A percentile compares a stretch with the other conserved stretches of the same genome.
Evolutionary conservation across 192 early-diverging fungal genomes (phyloP).

Genomic region (Entomortierella lignicola): DNA sequence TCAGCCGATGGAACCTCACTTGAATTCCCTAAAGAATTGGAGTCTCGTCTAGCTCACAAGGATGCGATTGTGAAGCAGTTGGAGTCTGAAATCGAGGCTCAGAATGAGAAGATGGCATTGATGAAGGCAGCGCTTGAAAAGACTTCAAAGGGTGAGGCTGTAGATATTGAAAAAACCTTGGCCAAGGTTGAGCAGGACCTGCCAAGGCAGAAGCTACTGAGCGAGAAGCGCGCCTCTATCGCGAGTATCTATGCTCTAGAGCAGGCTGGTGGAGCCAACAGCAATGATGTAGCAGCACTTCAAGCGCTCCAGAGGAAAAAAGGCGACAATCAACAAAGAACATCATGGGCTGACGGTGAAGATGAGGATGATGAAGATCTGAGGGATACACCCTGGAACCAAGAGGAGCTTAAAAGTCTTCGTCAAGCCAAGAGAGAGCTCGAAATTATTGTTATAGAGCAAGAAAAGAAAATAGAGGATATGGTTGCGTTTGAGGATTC

Average conservation of each 20-base stretch:
- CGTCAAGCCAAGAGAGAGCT: constrained; percentile 61
- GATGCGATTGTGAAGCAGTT: constrained; percentile 41
- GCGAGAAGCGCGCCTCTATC: constrained; percentile 41
- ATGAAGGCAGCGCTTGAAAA: constrained; percentile 45
- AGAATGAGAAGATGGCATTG: constrained; percentile 56
- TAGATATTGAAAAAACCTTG: constrained; percentile 49
- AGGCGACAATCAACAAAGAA: background rate
- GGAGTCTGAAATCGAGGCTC: constrained; percentile 35
- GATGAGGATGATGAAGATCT: constrained; percentile 29
- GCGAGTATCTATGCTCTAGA: constrained; percentile 24
- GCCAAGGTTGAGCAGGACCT: constrained; percentile 41
- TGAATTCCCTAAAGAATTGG: constrained; percentile 31
- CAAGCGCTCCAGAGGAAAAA: constrained; percentile 4
- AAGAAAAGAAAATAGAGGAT: constrained; percentile 59
- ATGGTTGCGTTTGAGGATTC: constrained; percentile 44
- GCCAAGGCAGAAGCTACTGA: constrained; percentile 41
- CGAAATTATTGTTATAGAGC: constrained; percentile 62
- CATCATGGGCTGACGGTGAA: background rate
- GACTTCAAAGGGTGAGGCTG: constrained; percentile 26
- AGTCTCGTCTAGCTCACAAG: constrained; percentile 31
- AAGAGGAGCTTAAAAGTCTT: constrained; percentile 56
- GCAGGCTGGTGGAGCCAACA: constrained; percentile 9
- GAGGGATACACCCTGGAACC: constrained; percentile 50
- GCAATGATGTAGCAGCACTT: constrained; percentile 15
- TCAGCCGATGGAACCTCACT: constrained; percentile 29